These are phyloP conservation scores for Nicotiana noctiflora DNA, from an alignment of 257 asterid species.

Conservation along the genomic window DNA sequence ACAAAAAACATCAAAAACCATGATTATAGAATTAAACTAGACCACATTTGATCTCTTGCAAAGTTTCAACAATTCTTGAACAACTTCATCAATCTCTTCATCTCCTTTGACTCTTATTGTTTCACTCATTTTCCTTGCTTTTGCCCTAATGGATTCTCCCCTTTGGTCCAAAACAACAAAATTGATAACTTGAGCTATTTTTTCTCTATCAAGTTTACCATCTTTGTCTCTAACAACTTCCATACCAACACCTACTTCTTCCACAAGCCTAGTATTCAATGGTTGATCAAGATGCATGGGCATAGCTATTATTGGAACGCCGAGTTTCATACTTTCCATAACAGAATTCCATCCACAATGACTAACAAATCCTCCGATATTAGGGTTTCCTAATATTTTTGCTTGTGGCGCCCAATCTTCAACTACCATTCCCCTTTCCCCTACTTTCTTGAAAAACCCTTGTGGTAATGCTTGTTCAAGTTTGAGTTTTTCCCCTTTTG, in stretches of 20 bases:
- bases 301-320: conserved; percentile 22
- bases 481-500: conserved; percentile 12
- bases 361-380: conserved; percentile 18
- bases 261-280: conserved; percentile 22
- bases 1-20: neutral
- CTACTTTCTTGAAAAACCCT: conserved; percentile 14
- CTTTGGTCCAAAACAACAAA: conserved; percentile 19
- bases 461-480: conserved; percentile 20
- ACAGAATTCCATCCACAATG: conserved; percentile 28
- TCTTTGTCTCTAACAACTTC: conserved; percentile 19
- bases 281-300: conserved; percentile 29
- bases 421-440: conserved; percentile 17
- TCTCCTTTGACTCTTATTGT: conserved; percentile 15
- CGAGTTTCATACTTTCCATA: conserved; percentile 19
- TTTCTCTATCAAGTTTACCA: conserved; percentile 18
- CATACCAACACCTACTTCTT: conserved; percentile 16
- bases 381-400: conserved; percentile 18
- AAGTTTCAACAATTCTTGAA: conserved; percentile 11
- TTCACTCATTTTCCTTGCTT: conserved; percentile 16
- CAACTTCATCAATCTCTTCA: conserved; percentile 21
- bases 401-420: conserved; percentile 25
- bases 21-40: neutral
- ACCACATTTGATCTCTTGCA: neutral
- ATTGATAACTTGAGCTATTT: conserved; percentile 9
- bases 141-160: conserved; percentile 18